Evolutionary conservation across 768 basidiomycete genomes (phyloP).

Genomic region (Trametes elegans): DNA sequence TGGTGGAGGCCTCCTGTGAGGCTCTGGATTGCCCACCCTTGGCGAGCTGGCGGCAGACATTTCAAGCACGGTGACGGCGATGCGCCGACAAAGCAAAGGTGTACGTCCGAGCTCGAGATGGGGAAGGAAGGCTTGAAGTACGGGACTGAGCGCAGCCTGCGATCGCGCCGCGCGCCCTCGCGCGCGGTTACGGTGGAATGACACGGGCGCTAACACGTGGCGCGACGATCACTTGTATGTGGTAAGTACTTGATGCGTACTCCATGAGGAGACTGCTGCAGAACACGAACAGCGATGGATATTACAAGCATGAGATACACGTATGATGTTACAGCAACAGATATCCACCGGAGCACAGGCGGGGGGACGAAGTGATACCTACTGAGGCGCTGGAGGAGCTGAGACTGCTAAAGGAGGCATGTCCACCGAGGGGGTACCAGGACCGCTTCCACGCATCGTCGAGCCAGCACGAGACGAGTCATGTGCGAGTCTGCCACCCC

Average conservation of each 20-base stretch:
- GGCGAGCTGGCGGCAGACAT: slow-evolving; percentile 20
- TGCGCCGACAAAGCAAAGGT: neutral
- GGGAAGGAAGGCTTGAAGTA: neutral
- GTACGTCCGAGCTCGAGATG: neutral
- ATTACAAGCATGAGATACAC: neutral
- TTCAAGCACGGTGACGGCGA: neutral
- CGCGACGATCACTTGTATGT: neutral
- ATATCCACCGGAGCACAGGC: neutral
- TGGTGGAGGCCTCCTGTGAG: slow-evolving; percentile 9
- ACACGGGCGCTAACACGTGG: neutral
- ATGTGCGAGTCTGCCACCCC: slow-evolving; percentile 10
- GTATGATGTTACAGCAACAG: neutral
- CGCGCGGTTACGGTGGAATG: neutral
- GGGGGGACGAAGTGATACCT: neutral
- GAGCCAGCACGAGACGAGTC: slow-evolving; percentile 28
- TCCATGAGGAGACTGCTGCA: too few relatives aligned
- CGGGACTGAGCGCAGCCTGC: neutral
- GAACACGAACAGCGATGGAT: neutral
- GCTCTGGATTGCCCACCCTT: slow-evolving; percentile 5
- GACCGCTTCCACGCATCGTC: slow-evolving; percentile 16
- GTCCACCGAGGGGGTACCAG: slow-evolving; percentile 13
- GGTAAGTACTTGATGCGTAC: neutral
- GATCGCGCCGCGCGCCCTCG: neutral
- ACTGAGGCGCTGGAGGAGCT: slow-evolving; percentile 10
- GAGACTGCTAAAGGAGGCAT: neutral